Conservation (phyloP, 2,329 filamentous ascomycete species). For the Xenoacremonium recifei region DNA sequence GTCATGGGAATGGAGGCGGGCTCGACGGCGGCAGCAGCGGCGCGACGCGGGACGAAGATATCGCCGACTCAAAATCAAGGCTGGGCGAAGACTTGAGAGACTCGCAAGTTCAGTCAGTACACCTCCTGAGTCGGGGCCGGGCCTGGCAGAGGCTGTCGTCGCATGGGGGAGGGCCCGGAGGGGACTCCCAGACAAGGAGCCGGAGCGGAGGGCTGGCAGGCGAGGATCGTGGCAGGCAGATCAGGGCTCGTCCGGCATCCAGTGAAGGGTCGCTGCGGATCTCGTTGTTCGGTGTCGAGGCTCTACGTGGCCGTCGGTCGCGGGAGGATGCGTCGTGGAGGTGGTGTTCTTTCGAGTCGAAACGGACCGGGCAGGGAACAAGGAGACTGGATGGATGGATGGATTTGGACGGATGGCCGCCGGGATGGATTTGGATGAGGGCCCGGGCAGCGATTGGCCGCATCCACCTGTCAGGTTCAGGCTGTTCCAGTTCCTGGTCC, state of each 20-base stretch:
- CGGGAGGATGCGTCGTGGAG: conserved; percentile 13
- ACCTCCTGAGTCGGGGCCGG: conserved; percentile 33
- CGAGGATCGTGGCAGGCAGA: too few species aligned
- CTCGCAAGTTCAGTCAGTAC: conserved; percentile 26
- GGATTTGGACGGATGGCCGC: conserved; percentile 19
- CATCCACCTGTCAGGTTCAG: too few species aligned
- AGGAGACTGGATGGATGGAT: too few species aligned
- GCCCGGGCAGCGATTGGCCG: too few species aligned
- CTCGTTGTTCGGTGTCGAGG: neutral
- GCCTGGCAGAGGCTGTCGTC: conserved; percentile 31
- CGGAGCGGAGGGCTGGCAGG: conserved; percentile 21
- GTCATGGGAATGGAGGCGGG: conserved; percentile 29
- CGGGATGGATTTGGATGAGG: too few species aligned
- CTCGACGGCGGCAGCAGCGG: conserved; percentile 25
- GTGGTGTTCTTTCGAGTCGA: too few species aligned
- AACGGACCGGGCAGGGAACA: too few species aligned
- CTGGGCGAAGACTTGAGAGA: too few species aligned
- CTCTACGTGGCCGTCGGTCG: conserved; percentile 5
- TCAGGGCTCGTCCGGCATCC: conserved; percentile 23
- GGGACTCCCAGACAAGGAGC: conserved; percentile 23
- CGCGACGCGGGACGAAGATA: conserved; percentile 17
- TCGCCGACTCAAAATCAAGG: conserved; percentile 20
- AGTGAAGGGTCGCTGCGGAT: conserved; percentile 12
- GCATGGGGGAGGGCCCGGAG: conserved; percentile 32
- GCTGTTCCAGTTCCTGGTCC: too few species aligned